These are phyloP conservation scores for Hexamita inflata DNA, from an alignment of 208 protist species.

Conservation along the genomic window DNA sequence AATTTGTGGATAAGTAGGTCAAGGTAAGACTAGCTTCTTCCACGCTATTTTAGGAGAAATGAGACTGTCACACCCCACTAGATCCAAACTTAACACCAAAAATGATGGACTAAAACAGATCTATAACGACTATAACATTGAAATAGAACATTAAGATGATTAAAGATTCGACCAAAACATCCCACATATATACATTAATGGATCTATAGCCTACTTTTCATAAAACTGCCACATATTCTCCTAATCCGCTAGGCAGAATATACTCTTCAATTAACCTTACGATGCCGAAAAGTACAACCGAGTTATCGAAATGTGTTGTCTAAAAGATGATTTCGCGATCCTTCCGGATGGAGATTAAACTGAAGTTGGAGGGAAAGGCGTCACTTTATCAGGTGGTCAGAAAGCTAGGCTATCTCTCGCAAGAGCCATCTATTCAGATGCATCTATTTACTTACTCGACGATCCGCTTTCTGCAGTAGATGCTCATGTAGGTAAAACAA, in stretches of 20 bases:
- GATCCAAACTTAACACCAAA: neutral
- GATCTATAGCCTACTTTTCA: conserved; percentile 31
- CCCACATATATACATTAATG: neutral
- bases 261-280: conserved; percentile 39
- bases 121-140: neutral
- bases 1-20: conserved; percentile 42
- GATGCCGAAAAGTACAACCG: conserved; percentile 35
- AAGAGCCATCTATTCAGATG: conserved; percentile 49
- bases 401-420: conserved; percentile 53
- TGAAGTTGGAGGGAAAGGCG: conserved; percentile 60
- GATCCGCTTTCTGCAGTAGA: conserved; percentile 49
- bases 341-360: conserved; percentile 34
- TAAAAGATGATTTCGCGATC: conserved; percentile 29
- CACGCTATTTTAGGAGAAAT: conserved; percentile 41
- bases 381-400: conserved; percentile 64
- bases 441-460: conserved; percentile 35
- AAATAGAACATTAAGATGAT: neutral
- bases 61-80: neutral
- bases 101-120: neutral
- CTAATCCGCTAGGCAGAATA: conserved; percentile 44
- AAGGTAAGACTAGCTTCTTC: conserved; percentile 41
- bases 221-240: conserved; percentile 39
- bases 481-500: conserved; percentile 38
- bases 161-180: neutral
- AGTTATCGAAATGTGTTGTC: conserved; percentile 32